Percentiles rank a stretch among this genome's conserved stretches.
Conservation (phyloP, 2,329 filamentous ascomycete species). For the Aureobasidium mangrovei region DNA sequence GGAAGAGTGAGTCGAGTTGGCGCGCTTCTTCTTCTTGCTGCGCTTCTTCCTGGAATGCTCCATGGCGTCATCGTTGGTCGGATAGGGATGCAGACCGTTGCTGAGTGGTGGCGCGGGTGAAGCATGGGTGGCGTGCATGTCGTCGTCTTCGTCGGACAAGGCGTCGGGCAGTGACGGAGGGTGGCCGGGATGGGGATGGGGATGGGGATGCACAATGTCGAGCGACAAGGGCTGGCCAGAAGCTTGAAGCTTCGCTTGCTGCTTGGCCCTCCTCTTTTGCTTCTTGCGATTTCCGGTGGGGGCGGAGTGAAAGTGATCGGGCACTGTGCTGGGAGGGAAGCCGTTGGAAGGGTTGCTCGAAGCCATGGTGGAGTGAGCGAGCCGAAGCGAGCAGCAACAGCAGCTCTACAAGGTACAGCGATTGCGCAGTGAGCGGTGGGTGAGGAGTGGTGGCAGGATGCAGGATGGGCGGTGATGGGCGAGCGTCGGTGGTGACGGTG, state of each 20-base stretch:
- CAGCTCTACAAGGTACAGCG: neutral
- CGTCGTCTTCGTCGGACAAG: slow-evolving; percentile 38
- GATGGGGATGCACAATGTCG: too few species aligned
- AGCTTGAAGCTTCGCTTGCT: slow-evolving; percentile 50
- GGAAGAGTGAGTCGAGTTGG: neutral
- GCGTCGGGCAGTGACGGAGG: slow-evolving; percentile 25
- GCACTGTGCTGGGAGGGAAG: slow-evolving; percentile 18
- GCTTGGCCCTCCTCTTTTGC: slow-evolving; percentile 82
- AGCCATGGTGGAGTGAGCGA: slow-evolving; percentile 23
- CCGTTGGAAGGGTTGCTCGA: slow-evolving; percentile 15
- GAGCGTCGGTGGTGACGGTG: neutral
- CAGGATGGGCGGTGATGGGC: neutral
- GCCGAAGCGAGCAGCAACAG: slow-evolving; percentile 14
- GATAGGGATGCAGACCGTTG: slow-evolving; percentile 31
- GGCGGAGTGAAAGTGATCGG: slow-evolving; percentile 21
- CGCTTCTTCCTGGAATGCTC: slow-evolving; percentile 15
- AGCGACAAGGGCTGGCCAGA: neutral
- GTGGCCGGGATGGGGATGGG: slow-evolving; percentile 27
- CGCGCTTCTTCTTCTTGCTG: slow-evolving; percentile 17
- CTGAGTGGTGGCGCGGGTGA: slow-evolving; percentile 20
- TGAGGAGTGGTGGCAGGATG: neutral
- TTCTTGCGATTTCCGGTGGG: slow-evolving; percentile 79
- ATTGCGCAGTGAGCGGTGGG: neutral
- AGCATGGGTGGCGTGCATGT: slow-evolving; percentile 17
- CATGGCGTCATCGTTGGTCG: neutral